These are phyloP conservation scores for Ashbya aceris DNA, from an alignment of 1,139 yeast genomes.

Conservation along the genomic window DNA sequence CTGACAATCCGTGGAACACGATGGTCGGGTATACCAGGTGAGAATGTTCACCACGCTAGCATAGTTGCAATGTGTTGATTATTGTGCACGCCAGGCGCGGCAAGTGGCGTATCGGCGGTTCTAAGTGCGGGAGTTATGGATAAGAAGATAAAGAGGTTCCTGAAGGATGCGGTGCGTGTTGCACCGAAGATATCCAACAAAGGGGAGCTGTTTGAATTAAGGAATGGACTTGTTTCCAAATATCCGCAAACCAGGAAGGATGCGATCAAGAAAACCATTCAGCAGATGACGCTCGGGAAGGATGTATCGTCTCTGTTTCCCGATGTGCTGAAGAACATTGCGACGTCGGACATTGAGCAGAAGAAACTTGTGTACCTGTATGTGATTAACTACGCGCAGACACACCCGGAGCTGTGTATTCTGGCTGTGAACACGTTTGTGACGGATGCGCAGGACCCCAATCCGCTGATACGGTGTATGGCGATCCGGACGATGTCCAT, in stretches of 20 bases:
- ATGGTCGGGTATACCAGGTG: too few relatives aligned
- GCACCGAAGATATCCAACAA: slow-evolving; percentile 31
- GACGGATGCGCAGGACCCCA: slow-evolving; percentile 92
- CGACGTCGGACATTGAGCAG: slow-evolving; percentile 94
- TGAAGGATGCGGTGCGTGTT: slow-evolving; percentile 28
- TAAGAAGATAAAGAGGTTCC: slow-evolving; percentile 29
- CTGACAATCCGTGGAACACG: too few relatives aligned
- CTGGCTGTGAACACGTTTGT: slow-evolving; percentile 97
- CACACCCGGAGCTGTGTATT: slow-evolving; percentile 91
- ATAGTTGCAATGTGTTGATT: too few relatives aligned
- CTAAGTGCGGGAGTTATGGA: slow-evolving; percentile 20
- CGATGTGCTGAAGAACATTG: slow-evolving; percentile 90
- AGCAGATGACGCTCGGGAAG: slow-evolving; percentile 98
- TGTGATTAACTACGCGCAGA: slow-evolving; percentile 93
- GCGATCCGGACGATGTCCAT: slow-evolving; percentile 99
- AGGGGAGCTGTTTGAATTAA: slow-evolving; percentile 82
- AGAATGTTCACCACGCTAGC: too few relatives aligned
- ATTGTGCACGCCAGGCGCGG: too few relatives aligned
- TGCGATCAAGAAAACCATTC: slow-evolving; percentile 92
- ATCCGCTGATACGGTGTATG: slow-evolving; percentile 89
- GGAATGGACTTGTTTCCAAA: slow-evolving; percentile 86
- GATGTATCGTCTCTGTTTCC: slow-evolving; percentile 94
- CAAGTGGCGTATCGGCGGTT: not conserved
- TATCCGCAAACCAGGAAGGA: slow-evolving; percentile 92
- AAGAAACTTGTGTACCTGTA: slow-evolving; percentile 92